Evolutionary conservation across 78 protist species (phyloP), one percentile per base, ranked within the genome.

Genomic region (Speleostelium caveatum): DNA sequence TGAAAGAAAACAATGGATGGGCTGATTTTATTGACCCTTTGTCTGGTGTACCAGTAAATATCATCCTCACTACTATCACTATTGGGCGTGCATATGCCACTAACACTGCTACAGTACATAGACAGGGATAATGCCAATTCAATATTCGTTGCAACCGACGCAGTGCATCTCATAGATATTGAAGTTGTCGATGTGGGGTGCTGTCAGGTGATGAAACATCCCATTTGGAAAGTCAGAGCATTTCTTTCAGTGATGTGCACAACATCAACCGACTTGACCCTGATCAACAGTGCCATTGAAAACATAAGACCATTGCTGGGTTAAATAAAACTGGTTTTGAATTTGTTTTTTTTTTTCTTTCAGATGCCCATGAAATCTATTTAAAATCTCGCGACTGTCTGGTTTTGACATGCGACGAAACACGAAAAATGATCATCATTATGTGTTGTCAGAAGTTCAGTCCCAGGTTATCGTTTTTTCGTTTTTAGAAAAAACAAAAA

Each of bases 1-100:
- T 72, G 8, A 28, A 35, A 14, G 14, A 73, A 22, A 75, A 65
- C 32, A 26, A 60, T 21, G 38, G 51, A 65, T 87, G 93, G 93
- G 21, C 78, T 0, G 93, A 87, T 66, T 74, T 87, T 36, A 87
- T 87, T 49, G 93, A 87, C 41, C 93, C 93, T 6, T 24, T 75
- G 2, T 75, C 93, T 1, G 93, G 93, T 69, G 71, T 87, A 14
- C 93, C 93, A 10, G 93, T 87, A 55, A 32, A 42, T 86, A 42
- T 59, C 7, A 22, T 6, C 3, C 17, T 61, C 19, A 26, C 30
- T 61, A 5, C 16, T 61, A 61, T 4, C 3, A 32, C n/a, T 38
- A 2, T 21, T 2, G 3, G 56, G 1, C 5, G 42, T 75, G 16
- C 1, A 65, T 45, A 5, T 12, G 6, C 16, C 39, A 26, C 42